phyloP scores from a whole-genome alignment of 192 early-diverging fungal species.

The Gamsiella multidivaricata region DNA sequence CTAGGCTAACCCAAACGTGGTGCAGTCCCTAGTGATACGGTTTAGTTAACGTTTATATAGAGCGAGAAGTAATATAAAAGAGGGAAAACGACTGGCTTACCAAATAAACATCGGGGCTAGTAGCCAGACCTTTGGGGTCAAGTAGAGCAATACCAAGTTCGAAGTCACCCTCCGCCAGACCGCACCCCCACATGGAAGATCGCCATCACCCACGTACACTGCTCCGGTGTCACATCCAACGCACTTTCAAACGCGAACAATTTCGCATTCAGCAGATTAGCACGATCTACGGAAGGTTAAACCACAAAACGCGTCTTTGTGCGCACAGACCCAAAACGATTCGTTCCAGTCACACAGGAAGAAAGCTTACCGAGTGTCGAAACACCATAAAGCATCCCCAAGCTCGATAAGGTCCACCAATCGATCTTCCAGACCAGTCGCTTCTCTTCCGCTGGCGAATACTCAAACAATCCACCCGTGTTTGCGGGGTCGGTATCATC shows the following conservation, averaged over 20 bases:
- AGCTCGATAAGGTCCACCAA: conserved; percentile 47
- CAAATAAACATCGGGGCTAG: conserved; percentile 40
- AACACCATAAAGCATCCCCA: conserved; percentile 45
- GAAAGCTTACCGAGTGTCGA: conserved; percentile 30
- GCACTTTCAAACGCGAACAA: conserved; percentile 34
- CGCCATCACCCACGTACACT: conserved; percentile 35
- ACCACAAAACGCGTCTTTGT: neutral
- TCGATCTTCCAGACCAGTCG: conserved; percentile 54
- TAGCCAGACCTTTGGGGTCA: conserved; percentile 42
- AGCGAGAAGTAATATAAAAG: neutral
- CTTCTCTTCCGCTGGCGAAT: conserved; percentile 46
- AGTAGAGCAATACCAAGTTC: conserved; percentile 23
- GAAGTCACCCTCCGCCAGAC: conserved; percentile 35
- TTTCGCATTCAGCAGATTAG: conserved; percentile 39
- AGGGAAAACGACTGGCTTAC: conserved; percentile 15
- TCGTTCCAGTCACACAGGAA: neutral
- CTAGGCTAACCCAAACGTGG: conserved; percentile 37
- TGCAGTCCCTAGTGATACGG: conserved; percentile 16
- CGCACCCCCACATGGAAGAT: conserved; percentile 36
- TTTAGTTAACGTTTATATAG: neutral
- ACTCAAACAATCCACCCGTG: conserved; percentile 33
- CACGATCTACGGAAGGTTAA: conserved; percentile 1
- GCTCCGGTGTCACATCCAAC: conserved; percentile 21
- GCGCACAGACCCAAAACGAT: too few relatives aligned
- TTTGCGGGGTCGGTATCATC: conserved; percentile 24